Conservation (phyloP, 495 filamentous ascomycete genomes). For the Astrothelium macrocarpum region DNA sequence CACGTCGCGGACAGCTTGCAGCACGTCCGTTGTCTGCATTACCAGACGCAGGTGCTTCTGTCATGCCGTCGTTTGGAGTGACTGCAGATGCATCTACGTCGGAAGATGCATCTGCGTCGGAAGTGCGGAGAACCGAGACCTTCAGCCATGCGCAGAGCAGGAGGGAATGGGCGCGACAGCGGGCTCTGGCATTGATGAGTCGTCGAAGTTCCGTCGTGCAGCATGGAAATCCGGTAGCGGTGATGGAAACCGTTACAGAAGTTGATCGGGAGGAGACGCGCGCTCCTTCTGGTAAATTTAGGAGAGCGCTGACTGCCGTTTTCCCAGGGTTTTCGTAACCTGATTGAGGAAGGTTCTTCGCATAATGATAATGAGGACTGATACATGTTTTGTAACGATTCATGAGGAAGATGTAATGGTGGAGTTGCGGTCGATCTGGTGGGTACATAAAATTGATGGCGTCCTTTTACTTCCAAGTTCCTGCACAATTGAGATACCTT, state of each 20-base stretch:
- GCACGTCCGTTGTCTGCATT: background rate
- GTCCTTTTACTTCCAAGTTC: background rate
- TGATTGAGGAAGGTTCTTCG: background rate
- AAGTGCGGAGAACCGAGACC: constrained; percentile 4
- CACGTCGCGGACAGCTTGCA: background rate
- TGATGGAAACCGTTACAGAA: background rate
- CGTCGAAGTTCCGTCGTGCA: background rate
- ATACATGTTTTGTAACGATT: background rate
- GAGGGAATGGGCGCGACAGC: constrained; percentile 30
- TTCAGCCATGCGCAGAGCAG: constrained; percentile 11
- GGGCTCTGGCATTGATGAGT: constrained; percentile 27
- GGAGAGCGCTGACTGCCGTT: constrained; percentile 16
- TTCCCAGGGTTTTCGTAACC: constrained; percentile 19
- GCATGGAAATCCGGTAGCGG: background rate
- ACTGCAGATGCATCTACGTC: constrained; percentile 2
- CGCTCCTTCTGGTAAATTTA: constrained; percentile 5
- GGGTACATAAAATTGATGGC: background rate
- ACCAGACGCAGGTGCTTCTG: background rate
- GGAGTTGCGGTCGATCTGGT: background rate
- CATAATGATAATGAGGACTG: background rate
- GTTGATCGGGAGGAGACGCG: constrained; percentile 13
- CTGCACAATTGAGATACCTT: background rate
- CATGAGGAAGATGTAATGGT: constrained; percentile 22
- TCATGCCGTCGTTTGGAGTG: background rate
- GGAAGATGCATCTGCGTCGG: constrained; percentile 16